Percentiles rank a stretch among this genome's conserved stretches.
phyloP scores from a whole-genome alignment of 1,284 basidiomycete species.

The Coniferiporia weirii region DNA sequence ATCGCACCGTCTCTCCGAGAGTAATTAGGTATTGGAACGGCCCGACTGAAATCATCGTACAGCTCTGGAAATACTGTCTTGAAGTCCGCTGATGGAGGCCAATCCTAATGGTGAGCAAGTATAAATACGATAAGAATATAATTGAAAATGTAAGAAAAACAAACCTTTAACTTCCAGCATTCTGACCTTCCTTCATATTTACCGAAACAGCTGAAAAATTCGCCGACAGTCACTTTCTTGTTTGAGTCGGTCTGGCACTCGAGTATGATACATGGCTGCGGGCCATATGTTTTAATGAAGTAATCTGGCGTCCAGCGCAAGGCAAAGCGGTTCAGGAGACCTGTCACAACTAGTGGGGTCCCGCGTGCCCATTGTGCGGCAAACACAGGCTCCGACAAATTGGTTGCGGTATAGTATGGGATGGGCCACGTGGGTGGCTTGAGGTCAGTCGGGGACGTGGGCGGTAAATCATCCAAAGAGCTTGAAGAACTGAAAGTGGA shows the following conservation, averaged over 20 bases:
- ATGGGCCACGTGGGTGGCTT: slow-evolving; percentile 41
- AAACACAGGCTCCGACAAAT: slow-evolving; percentile 60
- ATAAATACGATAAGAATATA: neutral
- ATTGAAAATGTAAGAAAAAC: slow-evolving; percentile 10
- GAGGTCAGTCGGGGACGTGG: slow-evolving; percentile 13
- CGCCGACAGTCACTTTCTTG: slow-evolving; percentile 57
- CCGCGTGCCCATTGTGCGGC: slow-evolving; percentile 67
- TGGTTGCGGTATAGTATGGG: slow-evolving; percentile 40
- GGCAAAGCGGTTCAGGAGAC: slow-evolving; percentile 54
- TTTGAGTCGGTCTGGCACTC: slow-evolving; percentile 75
- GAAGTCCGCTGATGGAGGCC: slow-evolving; percentile 87
- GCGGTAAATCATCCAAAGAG: slow-evolving; percentile 17
- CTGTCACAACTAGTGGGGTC: slow-evolving; percentile 72
- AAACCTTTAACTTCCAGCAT: slow-evolving; percentile 81
- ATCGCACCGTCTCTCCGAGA: slow-evolving; percentile 83
- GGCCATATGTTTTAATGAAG: slow-evolving; percentile 68
- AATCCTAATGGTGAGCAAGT: slow-evolving; percentile 56
- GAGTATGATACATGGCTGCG: slow-evolving; percentile 65
- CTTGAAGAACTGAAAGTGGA: slow-evolving; percentile 15
- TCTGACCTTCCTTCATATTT: slow-evolving; percentile 49
- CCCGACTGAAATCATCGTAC: slow-evolving; percentile 81
- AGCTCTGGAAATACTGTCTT: slow-evolving; percentile 78
- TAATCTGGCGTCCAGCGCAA: slow-evolving; percentile 78
- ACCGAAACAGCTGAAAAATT: slow-evolving; percentile 82
- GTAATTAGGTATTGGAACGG: slow-evolving; percentile 84